Base-by-base conservation (phyloP, 2,329 filamentous ascomycete genomes). In the Didymella segeticola region DNA sequence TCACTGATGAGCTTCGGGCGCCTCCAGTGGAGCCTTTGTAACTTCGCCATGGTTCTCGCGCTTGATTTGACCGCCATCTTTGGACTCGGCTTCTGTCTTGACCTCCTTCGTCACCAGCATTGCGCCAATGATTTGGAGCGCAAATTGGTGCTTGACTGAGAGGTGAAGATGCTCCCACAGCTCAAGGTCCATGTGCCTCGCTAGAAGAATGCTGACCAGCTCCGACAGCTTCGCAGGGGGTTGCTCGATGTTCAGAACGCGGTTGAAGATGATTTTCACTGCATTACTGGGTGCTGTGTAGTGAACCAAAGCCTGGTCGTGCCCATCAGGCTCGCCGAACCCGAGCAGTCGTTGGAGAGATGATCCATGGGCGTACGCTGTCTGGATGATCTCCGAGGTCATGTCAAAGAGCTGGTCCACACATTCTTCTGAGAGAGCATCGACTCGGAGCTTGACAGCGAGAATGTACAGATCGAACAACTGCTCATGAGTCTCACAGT, bases 121-220 rank as follows among this genome's bases (percentile, higher is more conserved):
- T 4, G 43, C 26, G 1, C 47, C 39, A 2, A 62, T 55, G 4
- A 64, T 10, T 2, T 46, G 39, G 1, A 45, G 38, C 2, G 54
- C 55, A 1, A 53, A 48, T 0, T 25, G 4, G 0, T 47, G 57
- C 3, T 23, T 58, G 2, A 62, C 25, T 11, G 33, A 14, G 0
- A 5, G 14, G 14, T 49, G 47, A 3, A 66, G 19, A 2, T 56
- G 34, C 1, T 27, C 27, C 54, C 56, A 64, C 1, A 64, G 19
- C 17, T 51, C 48, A 1, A 27, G 4, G 12, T 66, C 60, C 12
- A 63, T 50, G 5, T 37, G 22, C 3, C 56, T 47, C 0, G 60
- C 63, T 1, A 71, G 34, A 1, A 58, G 47, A 4, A 61, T 20
- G 3, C 65, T 43, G 14, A 68, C 53, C 0, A 70, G 52, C 0